Evolutionary conservation across 2,329 filamentous ascomycete species (phyloP).

Genomic region (Phyllosticta paracitricarpa): DNA sequence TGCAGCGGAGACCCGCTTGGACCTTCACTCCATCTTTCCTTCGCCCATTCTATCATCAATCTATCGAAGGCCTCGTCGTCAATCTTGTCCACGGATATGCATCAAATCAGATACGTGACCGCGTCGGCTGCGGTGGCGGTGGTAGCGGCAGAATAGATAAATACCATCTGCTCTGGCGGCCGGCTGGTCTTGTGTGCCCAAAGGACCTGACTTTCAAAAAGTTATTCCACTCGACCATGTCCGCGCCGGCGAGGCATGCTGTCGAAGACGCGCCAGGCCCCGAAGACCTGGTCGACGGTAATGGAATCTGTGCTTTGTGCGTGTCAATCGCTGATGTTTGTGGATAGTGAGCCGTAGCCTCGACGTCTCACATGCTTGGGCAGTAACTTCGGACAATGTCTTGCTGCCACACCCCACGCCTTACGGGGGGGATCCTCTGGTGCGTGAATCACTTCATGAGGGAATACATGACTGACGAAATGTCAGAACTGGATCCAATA

Average conservation of each 20-base stretch:
- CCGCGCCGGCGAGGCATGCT: neutral
- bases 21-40: neutral
- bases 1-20: neutral
- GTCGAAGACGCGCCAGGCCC: conserved; percentile 23
- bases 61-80: neutral
- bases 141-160: neutral
- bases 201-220: neutral
- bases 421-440: conserved; percentile 22
- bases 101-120: neutral
- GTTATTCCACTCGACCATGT: neutral
- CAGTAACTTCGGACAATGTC: conserved; percentile 20
- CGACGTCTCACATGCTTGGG: conserved; percentile 14
- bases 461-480: neutral
- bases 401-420: conserved; percentile 23
- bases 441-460: neutral
- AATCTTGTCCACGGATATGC: neutral
- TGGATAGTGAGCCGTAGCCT: conserved; percentile 4
- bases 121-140: neutral
- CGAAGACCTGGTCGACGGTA: conserved; percentile 24
- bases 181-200: neutral
- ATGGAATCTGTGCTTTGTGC: neutral
- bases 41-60: neutral
- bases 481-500: conserved; percentile 21
- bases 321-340: neutral
- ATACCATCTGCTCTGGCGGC: neutral